Base-by-base conservation (phyloP, 208 protist genomes). In the Kentomonas sorsogonicus region DNA sequence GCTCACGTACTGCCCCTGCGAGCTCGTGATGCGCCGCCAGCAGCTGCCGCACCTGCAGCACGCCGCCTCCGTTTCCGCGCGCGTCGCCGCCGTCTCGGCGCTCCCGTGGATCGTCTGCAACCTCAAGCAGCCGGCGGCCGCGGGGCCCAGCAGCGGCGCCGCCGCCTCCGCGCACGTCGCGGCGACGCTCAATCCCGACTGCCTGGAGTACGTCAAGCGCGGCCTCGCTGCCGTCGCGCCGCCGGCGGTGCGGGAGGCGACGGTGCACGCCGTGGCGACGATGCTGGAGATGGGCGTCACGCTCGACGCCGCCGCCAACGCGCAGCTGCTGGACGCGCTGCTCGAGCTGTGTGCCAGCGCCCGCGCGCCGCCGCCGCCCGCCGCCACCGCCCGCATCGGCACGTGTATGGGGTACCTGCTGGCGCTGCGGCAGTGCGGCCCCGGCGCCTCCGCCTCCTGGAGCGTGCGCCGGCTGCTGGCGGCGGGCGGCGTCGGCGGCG, bases 11-110 rank as follows among this genome's bases (percentile, higher is more conserved):
- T 55, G 53, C 18, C 59, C 46, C 6, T 62, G 72, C 18, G 63
- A 60, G 40, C 50, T 86, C 18, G 63, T 64, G 31, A 70, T 77
- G 20, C 62, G 55, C 18, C 63, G 62, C 4, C 47, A 55, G 3
- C 59, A 83, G 26, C 70, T 93, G 47, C 86, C 86, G 1, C 80
- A 86, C 43, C 75, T 77, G 10, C 38, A 71, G 0, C 71, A 71
- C 52, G 74, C 69, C 41, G 22, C 59, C 3, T 72, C 76, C 10
- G 33, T 79, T 22, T 62, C 70, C 10, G 57, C 56, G 6, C 70
- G 86, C 3, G 43, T 83, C 18, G 52, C 65, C 13, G 79, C 70
- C 3, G 67, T 88, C 31, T 53, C 61, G 15, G 26, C 75, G 15
- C 31, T 85, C 39, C 81, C 76, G 4, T 27, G 29, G 30, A 16